Conservation (phyloP, 768 basidiomycete species). For the Tephrocybe sp. region DNA sequence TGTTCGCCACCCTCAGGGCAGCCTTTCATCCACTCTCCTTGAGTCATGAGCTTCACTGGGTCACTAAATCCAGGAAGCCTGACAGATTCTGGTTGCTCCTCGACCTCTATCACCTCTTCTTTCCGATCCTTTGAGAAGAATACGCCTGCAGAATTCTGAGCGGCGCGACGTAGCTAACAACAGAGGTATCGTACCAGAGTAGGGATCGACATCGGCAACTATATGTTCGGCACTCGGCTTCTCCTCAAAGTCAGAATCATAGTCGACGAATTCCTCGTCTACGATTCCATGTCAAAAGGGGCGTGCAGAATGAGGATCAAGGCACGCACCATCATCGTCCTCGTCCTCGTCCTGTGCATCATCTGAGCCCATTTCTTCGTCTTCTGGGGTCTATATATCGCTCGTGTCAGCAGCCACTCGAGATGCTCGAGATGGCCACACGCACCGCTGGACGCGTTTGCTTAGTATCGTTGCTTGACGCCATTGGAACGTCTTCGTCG, state of each 20-base stretch:
- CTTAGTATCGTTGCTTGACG: conserved; percentile 24
- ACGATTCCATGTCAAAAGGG: conserved; percentile 12
- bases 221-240: conserved; percentile 38
- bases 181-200: conserved; percentile 58
- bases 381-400: conserved; percentile 55
- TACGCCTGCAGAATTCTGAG: conserved; percentile 51
- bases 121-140: conserved; percentile 95
- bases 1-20: conserved; percentile 95
- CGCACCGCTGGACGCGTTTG: conserved; percentile 27
- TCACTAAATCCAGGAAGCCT: conserved; percentile 42
- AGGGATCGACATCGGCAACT: conserved; percentile 76
- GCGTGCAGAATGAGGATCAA: neutral
- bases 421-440: neutral
- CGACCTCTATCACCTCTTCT: conserved; percentile 90
- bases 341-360: conserved; percentile 50
- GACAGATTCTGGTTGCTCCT: conserved; percentile 68
- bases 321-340: conserved; percentile 46
- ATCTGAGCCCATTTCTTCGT: conserved; percentile 45
- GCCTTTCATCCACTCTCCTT: conserved; percentile 96
- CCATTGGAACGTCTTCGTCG: conserved; percentile 56
- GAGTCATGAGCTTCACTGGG: conserved; percentile 68
- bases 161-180: conserved; percentile 5
- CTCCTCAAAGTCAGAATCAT: conserved; percentile 76
- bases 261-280: conserved; percentile 69
- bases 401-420: neutral